Evolutionary conservation across 176 grass and related monocot genomes (phyloP).

Genomic region (Luzula sylvatica): DNA sequence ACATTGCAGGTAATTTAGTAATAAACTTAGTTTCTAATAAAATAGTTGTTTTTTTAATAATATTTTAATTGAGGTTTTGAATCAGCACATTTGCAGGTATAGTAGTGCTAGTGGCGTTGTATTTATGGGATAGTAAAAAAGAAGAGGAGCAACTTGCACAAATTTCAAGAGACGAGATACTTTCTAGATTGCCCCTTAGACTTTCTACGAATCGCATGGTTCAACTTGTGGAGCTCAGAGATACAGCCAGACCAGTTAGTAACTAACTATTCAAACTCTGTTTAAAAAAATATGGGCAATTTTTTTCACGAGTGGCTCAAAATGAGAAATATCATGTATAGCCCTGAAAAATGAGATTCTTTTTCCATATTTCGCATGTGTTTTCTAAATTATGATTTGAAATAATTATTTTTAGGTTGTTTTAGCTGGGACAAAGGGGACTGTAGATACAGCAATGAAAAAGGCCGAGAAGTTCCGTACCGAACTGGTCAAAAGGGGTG

Average conservation of each 20-base stretch:
- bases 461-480: conserved; percentile 76
- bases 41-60: too few species aligned
- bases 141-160: conserved; percentile 90
- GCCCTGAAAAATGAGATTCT: too few species aligned
- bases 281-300: not conserved
- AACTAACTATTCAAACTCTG: conserved; percentile 31
- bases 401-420: conserved; percentile 66
- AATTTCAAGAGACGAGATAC: conserved; percentile 82
- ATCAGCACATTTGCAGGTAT: conserved; percentile 89
- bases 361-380: too few species aligned
- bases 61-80: conserved; percentile 59
- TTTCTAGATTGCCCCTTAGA: conserved; percentile 82
- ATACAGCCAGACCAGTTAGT: conserved; percentile 88
- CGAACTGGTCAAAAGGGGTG: conserved; percentile 66
- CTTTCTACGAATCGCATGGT: conserved; percentile 75
- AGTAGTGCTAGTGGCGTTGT: conserved; percentile 76
- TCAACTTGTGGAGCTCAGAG: conserved; percentile 81
- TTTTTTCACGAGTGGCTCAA: too few species aligned
- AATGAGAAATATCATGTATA: too few species aligned
- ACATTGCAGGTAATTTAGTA: conserved; percentile 77
- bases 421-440: conserved; percentile 83
- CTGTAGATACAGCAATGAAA: conserved; percentile 55
- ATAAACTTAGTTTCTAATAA: not conserved
- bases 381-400: conserved; percentile 31
- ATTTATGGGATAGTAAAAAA: conserved; percentile 91